Evolutionary conservation across 306 rosid species (phyloP).

Genomic region (Glycyrrhiza uralensis): DNA sequence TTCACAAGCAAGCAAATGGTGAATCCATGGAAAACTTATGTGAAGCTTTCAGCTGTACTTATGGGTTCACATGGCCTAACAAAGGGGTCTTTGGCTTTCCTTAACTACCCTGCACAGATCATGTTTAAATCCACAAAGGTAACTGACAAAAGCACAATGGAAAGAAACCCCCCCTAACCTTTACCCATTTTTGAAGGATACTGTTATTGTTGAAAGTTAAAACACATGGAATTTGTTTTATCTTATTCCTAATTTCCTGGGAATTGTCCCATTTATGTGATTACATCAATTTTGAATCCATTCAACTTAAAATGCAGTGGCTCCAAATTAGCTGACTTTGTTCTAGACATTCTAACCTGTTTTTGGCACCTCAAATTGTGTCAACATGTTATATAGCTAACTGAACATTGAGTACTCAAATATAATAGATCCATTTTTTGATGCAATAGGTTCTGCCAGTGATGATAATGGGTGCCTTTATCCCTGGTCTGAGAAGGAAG

Average conservation of each 20-base stretch:
- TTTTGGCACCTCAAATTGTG: not conserved
- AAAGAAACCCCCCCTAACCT: not conserved
- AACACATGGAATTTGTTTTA: not conserved
- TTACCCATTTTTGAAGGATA: slow-evolving; percentile 17
- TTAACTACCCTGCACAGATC: slow-evolving; percentile 96
- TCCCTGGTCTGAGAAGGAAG: slow-evolving; percentile 88
- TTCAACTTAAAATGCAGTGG: not conserved
- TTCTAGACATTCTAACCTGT: not conserved
- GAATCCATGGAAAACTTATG: slow-evolving; percentile 97
- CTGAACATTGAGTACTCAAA: not conserved
- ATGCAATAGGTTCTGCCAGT: slow-evolving; percentile 83
- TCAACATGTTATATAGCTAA: slow-evolving; percentile 11
- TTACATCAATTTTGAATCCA: not conserved
- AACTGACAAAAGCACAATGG: slow-evolving; percentile 1
- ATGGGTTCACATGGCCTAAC: slow-evolving; percentile 99
- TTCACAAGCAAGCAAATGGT: slow-evolving; percentile 96
- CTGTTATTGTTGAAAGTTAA: not conserved
- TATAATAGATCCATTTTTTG: slow-evolving; percentile 19
- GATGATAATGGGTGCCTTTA: slow-evolving; percentile 98
- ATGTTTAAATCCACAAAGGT: slow-evolving; percentile 99
- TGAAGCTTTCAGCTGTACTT: slow-evolving; percentile 87
- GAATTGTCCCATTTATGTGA: not conserved
- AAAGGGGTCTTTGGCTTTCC: slow-evolving; percentile 94
- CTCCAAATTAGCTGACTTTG: slow-evolving; percentile 7
- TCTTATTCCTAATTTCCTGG: not conserved